Conservation (phyloP, 371 early-diverging fungal genomes). For the Circinella minor region DNA sequence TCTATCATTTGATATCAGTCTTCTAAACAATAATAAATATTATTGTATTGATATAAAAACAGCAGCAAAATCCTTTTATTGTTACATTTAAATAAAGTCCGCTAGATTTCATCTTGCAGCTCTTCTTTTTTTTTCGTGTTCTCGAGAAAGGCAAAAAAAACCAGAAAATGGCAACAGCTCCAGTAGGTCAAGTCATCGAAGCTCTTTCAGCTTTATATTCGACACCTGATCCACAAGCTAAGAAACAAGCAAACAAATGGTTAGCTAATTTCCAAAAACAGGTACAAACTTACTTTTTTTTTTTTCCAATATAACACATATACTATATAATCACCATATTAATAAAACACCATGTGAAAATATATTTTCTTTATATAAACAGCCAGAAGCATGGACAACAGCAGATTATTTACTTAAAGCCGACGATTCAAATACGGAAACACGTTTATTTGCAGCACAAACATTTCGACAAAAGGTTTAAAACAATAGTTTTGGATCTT, state of each 20-base stretch:
- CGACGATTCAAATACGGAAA: constrained; percentile 60
- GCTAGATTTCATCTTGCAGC: neutral
- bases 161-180: constrained; percentile 21
- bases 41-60: no score
- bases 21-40: no score
- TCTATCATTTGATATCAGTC: no score
- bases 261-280: constrained; percentile 89
- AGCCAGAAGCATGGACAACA: constrained; percentile 89
- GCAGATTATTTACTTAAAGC: constrained; percentile 75
- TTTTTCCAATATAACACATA: neutral
- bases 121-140: neutral
- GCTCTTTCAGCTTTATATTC: constrained; percentile 45
- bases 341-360: neutral
- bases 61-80: no score
- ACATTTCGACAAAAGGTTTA: constrained; percentile 88
- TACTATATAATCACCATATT: neutral
- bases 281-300: constrained; percentile 44
- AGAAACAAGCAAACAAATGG: constrained; percentile 79
- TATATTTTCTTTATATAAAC: constrained; percentile 2
- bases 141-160: neutral
- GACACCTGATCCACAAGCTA: constrained; percentile 39
- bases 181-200: constrained; percentile 30
- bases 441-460: constrained; percentile 90
- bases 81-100: no score
- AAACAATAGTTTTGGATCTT: no score